phyloP scores from a whole-genome alignment of 2,329 filamentous ascomycete genomes.

The Exophiala phaeomuriformis region DNA sequence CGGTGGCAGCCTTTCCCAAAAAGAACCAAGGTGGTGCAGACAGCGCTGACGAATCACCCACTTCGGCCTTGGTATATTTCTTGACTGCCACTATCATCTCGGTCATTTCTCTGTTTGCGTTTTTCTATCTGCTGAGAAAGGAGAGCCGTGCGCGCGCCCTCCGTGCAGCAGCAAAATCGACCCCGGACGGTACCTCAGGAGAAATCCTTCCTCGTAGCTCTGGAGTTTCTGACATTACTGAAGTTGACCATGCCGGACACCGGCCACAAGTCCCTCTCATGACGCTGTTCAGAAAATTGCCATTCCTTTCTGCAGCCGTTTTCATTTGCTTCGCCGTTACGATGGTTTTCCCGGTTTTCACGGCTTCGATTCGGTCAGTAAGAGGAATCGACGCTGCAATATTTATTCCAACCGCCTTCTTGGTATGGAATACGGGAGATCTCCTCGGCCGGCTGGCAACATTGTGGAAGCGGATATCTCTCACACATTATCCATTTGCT shows the following conservation, averaged over 20 bases:
- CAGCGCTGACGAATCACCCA: slow-evolving; percentile 46
- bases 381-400: slow-evolving; percentile 56
- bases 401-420: slow-evolving; percentile 84
- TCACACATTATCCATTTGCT: slow-evolving; percentile 56
- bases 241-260: slow-evolving; percentile 12
- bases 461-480: slow-evolving; percentile 47
- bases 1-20: slow-evolving; percentile 61
- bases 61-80: slow-evolving; percentile 84
- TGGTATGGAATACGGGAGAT: slow-evolving; percentile 91
- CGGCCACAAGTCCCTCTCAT: slow-evolving; percentile 53
- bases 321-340: slow-evolving; percentile 75
- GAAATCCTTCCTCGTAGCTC: slow-evolving; percentile 23
- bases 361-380: slow-evolving; percentile 56
- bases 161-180: slow-evolving; percentile 14
- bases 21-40: slow-evolving; percentile 34
- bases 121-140: slow-evolving; percentile 63
- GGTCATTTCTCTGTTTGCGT: slow-evolving; percentile 60
- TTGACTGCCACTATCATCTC: slow-evolving; percentile 76
- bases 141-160: slow-evolving; percentile 29
- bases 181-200: slow-evolving; percentile 18
- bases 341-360: slow-evolving; percentile 96
- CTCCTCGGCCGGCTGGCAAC: slow-evolving; percentile 67
- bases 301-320: slow-evolving; percentile 68
- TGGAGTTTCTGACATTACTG: slow-evolving; percentile 40
- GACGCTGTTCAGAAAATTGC: slow-evolving; percentile 66